Conservation (phyloP, 75 land plant species). For the Pinus taeda region DNA sequence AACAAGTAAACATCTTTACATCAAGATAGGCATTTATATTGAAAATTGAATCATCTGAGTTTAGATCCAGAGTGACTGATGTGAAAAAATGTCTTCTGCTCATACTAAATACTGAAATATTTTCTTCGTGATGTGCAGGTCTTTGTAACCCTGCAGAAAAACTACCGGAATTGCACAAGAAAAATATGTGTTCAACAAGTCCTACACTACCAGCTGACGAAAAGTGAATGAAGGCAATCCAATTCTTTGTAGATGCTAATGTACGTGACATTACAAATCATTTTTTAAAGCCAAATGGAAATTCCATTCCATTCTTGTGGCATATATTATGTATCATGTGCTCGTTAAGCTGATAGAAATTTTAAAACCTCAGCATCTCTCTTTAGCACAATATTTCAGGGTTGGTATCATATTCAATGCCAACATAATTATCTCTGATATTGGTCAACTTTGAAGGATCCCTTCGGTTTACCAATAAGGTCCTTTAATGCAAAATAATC, state of each 20-base stretch:
- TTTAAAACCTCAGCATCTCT: background rate
- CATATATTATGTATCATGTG: background rate
- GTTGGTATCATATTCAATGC: background rate
- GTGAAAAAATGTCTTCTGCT: background rate
- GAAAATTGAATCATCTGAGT: background rate
- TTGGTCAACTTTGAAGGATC: background rate
- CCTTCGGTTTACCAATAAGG: background rate
- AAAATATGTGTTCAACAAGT: conserved; percentile 58
- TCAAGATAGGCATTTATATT: background rate
- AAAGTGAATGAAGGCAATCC: background rate
- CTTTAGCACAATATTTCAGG: background rate
- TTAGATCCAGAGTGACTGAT: background rate
- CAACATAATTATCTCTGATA: background rate
- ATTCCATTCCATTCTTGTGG: conserved; percentile 1
- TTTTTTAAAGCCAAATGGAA: conserved; percentile 1
- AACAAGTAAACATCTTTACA: background rate
- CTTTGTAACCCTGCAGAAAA: conserved; percentile 54
- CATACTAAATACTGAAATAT: background rate
- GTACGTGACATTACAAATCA: background rate
- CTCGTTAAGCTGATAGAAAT: background rate
- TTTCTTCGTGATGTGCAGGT: conserved; percentile 36
- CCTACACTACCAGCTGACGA: conserved; percentile 60
- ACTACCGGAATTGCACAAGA: conserved; percentile 61
- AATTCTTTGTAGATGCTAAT: conserved; percentile 1
- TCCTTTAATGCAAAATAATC: background rate